Evolutionary conservation across 2,329 filamentous ascomycete species (phyloP).

Genomic region (Fusarium irregulare): DNA sequence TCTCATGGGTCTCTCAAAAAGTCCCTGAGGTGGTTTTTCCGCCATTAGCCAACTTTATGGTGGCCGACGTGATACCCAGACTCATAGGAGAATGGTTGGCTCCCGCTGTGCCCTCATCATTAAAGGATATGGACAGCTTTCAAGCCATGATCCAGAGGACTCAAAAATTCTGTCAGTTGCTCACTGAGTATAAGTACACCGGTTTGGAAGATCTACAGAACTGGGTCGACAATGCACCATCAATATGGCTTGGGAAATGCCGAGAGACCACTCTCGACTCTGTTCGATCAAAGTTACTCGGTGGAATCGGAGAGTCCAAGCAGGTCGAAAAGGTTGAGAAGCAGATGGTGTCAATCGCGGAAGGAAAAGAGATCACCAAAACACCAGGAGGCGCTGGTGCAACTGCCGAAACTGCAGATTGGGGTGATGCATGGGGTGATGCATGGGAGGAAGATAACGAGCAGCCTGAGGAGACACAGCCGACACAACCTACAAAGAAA

Average conservation of each 20-base stretch:
- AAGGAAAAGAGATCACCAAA: slow-evolving; percentile 71
- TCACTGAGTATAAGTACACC: slow-evolving; percentile 73
- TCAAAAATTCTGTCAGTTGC: slow-evolving; percentile 69
- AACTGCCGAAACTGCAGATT: slow-evolving; percentile 67
- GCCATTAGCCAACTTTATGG: slow-evolving; percentile 74
- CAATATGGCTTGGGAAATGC: slow-evolving; percentile 86
- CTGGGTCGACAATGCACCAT: slow-evolving; percentile 84
- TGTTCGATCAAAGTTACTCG: slow-evolving; percentile 75
- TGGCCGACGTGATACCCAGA: slow-evolving; percentile 74
- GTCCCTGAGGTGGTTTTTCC: slow-evolving; percentile 67
- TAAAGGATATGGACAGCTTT: slow-evolving; percentile 77
- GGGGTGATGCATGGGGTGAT: slow-evolving; percentile 81
- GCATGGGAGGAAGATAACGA: slow-evolving; percentile 81
- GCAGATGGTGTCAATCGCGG: slow-evolving; percentile 75
- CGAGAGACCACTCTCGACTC: slow-evolving; percentile 82
- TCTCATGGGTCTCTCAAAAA: slow-evolving; percentile 63
- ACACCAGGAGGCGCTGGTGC: slow-evolving; percentile 64
- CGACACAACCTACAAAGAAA: slow-evolving; percentile 34
- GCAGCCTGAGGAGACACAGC: slow-evolving; percentile 45
- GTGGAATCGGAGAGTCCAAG: slow-evolving; percentile 73
- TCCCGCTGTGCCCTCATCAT: slow-evolving; percentile 77
- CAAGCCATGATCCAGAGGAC: slow-evolving; percentile 75
- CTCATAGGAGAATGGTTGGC: slow-evolving; percentile 82
- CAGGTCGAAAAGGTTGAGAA: slow-evolving; percentile 87
- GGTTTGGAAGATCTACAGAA: slow-evolving; percentile 72